Evolutionary conservation across 495 filamentous ascomycete species (phyloP).

Genomic region (Hypoxylon intermedium): DNA sequence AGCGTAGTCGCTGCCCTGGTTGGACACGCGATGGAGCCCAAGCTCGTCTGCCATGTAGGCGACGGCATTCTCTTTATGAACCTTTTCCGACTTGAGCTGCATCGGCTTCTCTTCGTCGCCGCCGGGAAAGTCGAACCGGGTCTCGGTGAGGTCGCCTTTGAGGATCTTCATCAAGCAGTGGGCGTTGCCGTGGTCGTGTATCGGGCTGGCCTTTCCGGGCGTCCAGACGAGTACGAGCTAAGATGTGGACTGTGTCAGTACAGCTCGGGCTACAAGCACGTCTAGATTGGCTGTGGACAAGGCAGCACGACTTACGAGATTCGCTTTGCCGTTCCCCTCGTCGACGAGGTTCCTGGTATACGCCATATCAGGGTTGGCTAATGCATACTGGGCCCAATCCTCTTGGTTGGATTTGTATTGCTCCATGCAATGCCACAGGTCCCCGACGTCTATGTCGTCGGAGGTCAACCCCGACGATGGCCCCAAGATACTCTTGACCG

Average conservation of each 20-base stretch:
- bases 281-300: not conserved
- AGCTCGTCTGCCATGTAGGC: constrained; percentile 88
- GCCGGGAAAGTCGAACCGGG: constrained; percentile 77
- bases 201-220: constrained; percentile 80
- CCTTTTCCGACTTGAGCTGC: constrained; percentile 58
- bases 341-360: constrained; percentile 93
- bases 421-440: constrained; percentile 73
- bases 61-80: constrained; percentile 68
- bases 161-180: constrained; percentile 79
- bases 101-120: constrained; percentile 59
- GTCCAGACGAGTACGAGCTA: constrained; percentile 92
- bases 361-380: constrained; percentile 65
- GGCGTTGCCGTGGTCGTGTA: constrained; percentile 88
- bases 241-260: constrained; percentile 25
- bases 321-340: constrained; percentile 88
- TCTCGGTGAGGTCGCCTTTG: constrained; percentile 78
- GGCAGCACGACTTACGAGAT: constrained; percentile 66
- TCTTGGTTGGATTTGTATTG: constrained; percentile 67
- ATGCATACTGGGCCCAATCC: constrained; percentile 77
- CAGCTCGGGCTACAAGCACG: not conserved
- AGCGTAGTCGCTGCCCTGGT: constrained; percentile 75
- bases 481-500: constrained; percentile 74
- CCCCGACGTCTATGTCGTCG: constrained; percentile 73
- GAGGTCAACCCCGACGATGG: constrained; percentile 81
- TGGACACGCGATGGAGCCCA: constrained; percentile 83